These are phyloP conservation scores for Vitis hybrid DNA, from an alignment of 177 flowering plant genomes.

Conservation along the genomic window DNA sequence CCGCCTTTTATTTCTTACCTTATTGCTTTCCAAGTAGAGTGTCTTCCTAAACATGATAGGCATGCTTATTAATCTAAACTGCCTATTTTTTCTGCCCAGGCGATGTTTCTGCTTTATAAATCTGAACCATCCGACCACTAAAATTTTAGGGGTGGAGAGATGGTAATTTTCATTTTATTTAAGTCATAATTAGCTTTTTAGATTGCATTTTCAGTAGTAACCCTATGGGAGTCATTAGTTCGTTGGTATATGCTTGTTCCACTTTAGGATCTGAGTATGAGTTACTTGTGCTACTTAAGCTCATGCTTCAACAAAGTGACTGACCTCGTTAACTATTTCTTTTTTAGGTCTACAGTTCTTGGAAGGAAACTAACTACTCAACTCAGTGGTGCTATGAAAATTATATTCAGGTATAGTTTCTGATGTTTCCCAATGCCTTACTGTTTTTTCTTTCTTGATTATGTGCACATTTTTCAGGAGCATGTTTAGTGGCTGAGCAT, in stretches of 20 bases:
- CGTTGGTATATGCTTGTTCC: not conserved
- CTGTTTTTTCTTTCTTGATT: too few species aligned
- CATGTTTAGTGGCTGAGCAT: too few species aligned
- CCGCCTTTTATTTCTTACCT: not conserved
- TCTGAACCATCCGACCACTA: not conserved
- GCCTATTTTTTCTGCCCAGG: not conserved
- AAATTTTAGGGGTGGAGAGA: not conserved
- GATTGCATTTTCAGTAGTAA: not conserved
- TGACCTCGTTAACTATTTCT: slow-evolving; percentile 6
- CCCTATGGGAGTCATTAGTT: not conserved
- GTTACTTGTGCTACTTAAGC: not conserved
- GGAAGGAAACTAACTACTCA: slow-evolving; percentile 88
- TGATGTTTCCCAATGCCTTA: too few species aligned
- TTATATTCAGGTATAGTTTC: slow-evolving; percentile 68
- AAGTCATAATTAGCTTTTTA: not conserved
- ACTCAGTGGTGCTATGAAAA: slow-evolving; percentile 98
- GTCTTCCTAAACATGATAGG: too few species aligned
- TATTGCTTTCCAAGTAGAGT: not conserved
- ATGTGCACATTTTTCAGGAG: too few species aligned
- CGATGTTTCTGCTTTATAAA: not conserved
- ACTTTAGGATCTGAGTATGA: not conserved
- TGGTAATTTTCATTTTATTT: not conserved
- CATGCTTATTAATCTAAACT: not conserved
- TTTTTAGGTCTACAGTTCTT: slow-evolving; percentile 67
- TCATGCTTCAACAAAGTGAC: not conserved